A percentile compares a stretch with the other conserved stretches of the same genome.
These are phyloP conservation scores for Boechera stricta DNA, from an alignment of 345 rosid genomes.

Conservation along the genomic window DNA sequence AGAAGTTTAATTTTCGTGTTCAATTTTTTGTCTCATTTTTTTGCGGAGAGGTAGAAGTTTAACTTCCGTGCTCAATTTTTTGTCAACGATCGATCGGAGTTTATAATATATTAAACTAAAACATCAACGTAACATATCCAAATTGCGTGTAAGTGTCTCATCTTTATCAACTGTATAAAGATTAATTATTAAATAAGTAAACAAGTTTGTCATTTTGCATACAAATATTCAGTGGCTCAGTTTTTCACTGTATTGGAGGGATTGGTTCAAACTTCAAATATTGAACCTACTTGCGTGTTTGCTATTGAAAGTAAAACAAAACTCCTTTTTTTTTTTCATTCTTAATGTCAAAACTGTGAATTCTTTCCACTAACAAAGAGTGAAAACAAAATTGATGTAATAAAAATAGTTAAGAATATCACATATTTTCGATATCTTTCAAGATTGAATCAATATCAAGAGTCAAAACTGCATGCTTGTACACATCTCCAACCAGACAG, in stretches of 20 bases:
- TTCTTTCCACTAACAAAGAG: conserved; percentile 22
- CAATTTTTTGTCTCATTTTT: not conserved
- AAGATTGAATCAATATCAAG: conserved; percentile 72
- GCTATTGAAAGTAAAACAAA: not conserved
- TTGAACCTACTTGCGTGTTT: no score
- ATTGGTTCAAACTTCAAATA: not conserved
- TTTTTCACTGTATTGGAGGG: not conserved
- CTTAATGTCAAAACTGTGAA: conserved; percentile 21
- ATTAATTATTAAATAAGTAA: no score
- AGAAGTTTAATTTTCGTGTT: not conserved
- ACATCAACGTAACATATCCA: not conserved
- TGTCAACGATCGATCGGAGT: not conserved
- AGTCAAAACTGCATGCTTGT: conserved; percentile 65
- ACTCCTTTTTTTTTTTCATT: not conserved
- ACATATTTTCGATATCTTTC: conserved; percentile 47
- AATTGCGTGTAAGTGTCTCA: no score
- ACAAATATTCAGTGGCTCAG: not conserved
- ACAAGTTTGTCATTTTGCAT: no score
- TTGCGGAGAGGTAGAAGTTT: not conserved
- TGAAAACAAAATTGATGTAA: conserved; percentile 25
- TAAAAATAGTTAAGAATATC: conserved; percentile 18
- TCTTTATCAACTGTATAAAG: no score
- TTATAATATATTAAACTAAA: not conserved
- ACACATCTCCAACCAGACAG: conserved; percentile 62
- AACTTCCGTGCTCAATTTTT: not conserved